Evolutionary conservation across 1,284 basidiomycete species (phyloP).

Genomic region (Cutaneotrichosporon cavernicola): DNA sequence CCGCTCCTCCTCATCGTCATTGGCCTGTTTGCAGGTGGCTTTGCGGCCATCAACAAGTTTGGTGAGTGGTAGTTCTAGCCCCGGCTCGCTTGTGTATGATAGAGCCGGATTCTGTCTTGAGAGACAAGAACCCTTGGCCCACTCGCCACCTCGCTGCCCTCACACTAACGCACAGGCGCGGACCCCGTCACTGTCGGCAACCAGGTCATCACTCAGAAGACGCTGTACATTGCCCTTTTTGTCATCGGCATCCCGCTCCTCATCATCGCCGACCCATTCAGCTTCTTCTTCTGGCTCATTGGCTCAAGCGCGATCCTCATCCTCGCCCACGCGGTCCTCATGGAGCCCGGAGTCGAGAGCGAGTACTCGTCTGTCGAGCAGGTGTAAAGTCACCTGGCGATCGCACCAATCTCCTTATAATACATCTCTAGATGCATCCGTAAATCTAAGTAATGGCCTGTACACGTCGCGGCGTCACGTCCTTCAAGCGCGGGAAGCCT

Average conservation of each 20-base stretch:
- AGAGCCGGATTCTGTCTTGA: no score
- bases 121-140: background rate
- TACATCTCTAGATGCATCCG: no score
- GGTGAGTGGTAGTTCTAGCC: slow-evolving; percentile 58
- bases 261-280: slow-evolving; percentile 33
- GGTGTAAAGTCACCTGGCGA: background rate
- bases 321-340: slow-evolving; percentile 56
- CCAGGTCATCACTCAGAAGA: slow-evolving; percentile 50
- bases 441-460: slow-evolving; percentile 16
- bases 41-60: slow-evolving; percentile 79
- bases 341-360: slow-evolving; percentile 55
- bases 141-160: background rate
- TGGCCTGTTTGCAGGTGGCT: slow-evolving; percentile 81
- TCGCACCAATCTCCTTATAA: no score
- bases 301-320: slow-evolving; percentile 46
- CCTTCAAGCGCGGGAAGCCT: slow-evolving; percentile 36
- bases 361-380: slow-evolving; percentile 14
- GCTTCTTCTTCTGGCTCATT: slow-evolving; percentile 41
- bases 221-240: slow-evolving; percentile 62
- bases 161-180: slow-evolving; percentile 14
- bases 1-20: slow-evolving; percentile 74
- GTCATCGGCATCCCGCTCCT: slow-evolving; percentile 37
- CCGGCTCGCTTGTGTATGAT: no score
- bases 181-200: slow-evolving; percentile 39
- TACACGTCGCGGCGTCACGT: slow-evolving; percentile 31